phyloP scores from a whole-genome alignment of 106 monocot genomes.

The Amphibolis antarctica region DNA sequence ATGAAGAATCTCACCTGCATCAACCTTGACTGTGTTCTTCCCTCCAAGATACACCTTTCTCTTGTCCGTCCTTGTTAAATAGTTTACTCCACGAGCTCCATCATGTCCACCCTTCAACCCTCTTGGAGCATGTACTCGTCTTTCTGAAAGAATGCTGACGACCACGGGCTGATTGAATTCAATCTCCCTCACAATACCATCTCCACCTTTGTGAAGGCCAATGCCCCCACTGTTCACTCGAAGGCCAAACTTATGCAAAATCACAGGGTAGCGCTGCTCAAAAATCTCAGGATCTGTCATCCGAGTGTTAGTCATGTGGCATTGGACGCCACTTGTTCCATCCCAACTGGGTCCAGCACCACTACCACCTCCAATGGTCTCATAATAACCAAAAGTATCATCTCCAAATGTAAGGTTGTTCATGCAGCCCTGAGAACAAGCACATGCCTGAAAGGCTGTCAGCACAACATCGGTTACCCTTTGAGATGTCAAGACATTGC shows the following conservation, averaged over 20 bases:
- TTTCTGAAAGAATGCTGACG: conserved; percentile 83
- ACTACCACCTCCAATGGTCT: conserved; percentile 86
- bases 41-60: conserved; percentile 71
- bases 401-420: conserved; percentile 95
- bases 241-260: conserved; percentile 55
- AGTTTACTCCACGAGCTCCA: conserved; percentile 70
- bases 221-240: conserved; percentile 70
- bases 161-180: conserved; percentile 62
- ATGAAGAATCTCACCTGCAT: conserved; percentile 64
- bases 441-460: conserved; percentile 85
- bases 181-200: conserved; percentile 85
- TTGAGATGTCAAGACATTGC: conserved; percentile 95
- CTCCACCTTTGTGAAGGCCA: conserved; percentile 66
- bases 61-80: conserved; percentile 53
- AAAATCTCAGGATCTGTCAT: conserved; percentile 98
- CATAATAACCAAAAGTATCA: conserved; percentile 81
- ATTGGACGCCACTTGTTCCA: conserved; percentile 84
- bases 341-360: conserved; percentile 91
- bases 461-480: conserved; percentile 76
- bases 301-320: conserved; percentile 97
- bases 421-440: conserved; percentile 96
- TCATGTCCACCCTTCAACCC: conserved; percentile 62
- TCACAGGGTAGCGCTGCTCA: conserved; percentile 87
- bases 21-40: conserved; percentile 67
- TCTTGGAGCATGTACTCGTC: conserved; percentile 63